phyloP scores from a whole-genome alignment of 2,329 filamentous ascomycete species.

The Fusarium caatingaense region DNA sequence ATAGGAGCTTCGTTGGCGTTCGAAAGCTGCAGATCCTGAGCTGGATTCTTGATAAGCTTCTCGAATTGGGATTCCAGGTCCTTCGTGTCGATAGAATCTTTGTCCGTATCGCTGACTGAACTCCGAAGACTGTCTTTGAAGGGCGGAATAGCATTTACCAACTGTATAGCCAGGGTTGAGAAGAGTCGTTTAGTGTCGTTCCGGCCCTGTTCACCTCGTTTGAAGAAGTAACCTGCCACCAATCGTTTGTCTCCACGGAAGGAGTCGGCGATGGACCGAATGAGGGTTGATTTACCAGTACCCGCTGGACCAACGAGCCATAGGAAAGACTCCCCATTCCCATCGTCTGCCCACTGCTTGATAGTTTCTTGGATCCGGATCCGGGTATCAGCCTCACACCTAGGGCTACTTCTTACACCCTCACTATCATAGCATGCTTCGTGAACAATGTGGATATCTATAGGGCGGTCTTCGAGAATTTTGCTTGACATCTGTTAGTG shows the following conservation, averaged over 20 bases:
- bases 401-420: not conserved
- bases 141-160: not conserved
- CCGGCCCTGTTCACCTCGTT: not conserved
- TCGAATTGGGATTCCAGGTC: not conserved
- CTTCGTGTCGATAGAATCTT: not conserved
- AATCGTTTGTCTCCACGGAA: accelerated
- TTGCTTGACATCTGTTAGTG: not conserved
- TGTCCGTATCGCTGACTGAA: accelerated
- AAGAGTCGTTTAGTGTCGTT: not conserved
- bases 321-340: accelerated
- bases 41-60: accelerated
- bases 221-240: not conserved
- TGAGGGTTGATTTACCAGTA: not conserved
- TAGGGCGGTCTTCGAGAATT: not conserved
- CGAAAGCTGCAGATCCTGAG: accelerated
- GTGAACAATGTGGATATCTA: not conserved
- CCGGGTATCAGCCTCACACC: not conserved
- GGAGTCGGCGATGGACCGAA: accelerated
- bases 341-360: not conserved
- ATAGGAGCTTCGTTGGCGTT: accelerated
- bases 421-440: not conserved
- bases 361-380: accelerated
- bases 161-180: not conserved
- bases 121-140: not conserved
- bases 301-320: not conserved